Evolutionary conservation across 768 basidiomycete genomes (phyloP).

Genomic region (Serendipita indica): DNA sequence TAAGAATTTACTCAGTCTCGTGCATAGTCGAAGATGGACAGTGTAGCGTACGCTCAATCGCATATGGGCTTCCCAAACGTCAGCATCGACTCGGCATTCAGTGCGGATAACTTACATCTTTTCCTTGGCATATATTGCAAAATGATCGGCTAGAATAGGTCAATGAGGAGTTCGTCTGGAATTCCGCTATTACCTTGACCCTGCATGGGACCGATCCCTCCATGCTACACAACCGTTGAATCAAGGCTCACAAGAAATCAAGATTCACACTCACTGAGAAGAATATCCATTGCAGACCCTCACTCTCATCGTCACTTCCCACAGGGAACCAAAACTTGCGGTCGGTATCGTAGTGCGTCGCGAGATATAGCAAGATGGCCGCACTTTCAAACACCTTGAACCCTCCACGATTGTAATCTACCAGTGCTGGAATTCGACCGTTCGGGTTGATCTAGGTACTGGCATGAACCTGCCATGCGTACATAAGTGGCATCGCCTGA

Average conservation of each 20-base stretch:
- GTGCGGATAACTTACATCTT: constrained; percentile 38
- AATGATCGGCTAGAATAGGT: constrained; percentile 54
- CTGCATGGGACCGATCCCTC: constrained; percentile 80
- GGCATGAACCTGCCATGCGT: constrained; percentile 36
- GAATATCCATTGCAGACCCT: constrained; percentile 77
- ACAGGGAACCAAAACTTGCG: constrained; percentile 51
- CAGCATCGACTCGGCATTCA: no score
- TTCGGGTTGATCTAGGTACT: constrained; percentile 25
- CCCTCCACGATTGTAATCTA: constrained; percentile 42
- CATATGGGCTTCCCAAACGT: constrained; percentile 1
- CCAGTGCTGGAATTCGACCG: constrained; percentile 49
- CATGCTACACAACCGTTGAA: constrained; percentile 40
- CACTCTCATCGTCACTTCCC: constrained; percentile 42
- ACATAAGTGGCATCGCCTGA: no score
- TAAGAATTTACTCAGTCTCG: constrained; percentile 27
- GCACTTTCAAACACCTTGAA: constrained; percentile 64
- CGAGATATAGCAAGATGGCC: constrained; percentile 69
- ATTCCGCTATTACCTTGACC: constrained; percentile 53
- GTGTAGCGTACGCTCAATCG: not conserved
- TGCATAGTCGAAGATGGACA: not conserved
- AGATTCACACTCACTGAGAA: no score
- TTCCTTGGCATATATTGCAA: constrained; percentile 46
- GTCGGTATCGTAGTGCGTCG: constrained; percentile 68
- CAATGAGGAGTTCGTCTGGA: no score
- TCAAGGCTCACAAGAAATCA: not conserved